Evolutionary conservation across 192 early-diverging fungal species (phyloP), one percentile per base, ranked within the genome.

Genomic region (Coemansia sp.): DNA sequence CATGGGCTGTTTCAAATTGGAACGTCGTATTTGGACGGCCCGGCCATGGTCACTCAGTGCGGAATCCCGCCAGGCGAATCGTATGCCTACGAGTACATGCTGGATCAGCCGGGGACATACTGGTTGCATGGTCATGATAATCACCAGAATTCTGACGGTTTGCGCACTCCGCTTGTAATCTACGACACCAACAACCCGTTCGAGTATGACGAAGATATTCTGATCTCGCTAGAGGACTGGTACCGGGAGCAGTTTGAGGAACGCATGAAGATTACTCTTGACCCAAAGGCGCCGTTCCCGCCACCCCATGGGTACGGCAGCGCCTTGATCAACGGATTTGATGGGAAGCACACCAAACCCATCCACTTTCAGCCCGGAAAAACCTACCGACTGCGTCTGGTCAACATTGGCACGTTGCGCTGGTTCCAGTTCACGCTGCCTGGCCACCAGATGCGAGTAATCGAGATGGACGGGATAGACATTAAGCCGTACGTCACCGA

Each of bases 1-100:
- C 92, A 94, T 56, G 92, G 92, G 2, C 48, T 92, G 8, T 90
- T 85, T 60, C 88, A 90, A 51, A 85, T 80, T 51, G 84, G 83
- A 26, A 82, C 83, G 13, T 63, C 49, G 52, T 81, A 81, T 51
- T 66, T 82, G 40, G 91, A 91, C 65, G 89, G 90, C 7, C 73
- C 85, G 0, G 62, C 75, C 14, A 81, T 79, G 57, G 72, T 84
- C 42, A 86, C 83, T 5, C 82, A 91, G 63, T 90, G 91, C 60
- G 80, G 80, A 6, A 91, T 93, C 49, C 86, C 88, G 11, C 67
- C 81, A 2, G 81, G 81, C 5, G 51, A 51, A 14, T 68, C 49
- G 27, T 85, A 84, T 51, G 85, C 86, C 4, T 93, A 93, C 53
- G 69, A 68, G 7, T 82, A 85, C 51, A 46, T 68, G 8, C 55